Evolutionary conservation across 805 yeast genomes (phyloP).

Genomic region (Monosporozyma solicola): DNA sequence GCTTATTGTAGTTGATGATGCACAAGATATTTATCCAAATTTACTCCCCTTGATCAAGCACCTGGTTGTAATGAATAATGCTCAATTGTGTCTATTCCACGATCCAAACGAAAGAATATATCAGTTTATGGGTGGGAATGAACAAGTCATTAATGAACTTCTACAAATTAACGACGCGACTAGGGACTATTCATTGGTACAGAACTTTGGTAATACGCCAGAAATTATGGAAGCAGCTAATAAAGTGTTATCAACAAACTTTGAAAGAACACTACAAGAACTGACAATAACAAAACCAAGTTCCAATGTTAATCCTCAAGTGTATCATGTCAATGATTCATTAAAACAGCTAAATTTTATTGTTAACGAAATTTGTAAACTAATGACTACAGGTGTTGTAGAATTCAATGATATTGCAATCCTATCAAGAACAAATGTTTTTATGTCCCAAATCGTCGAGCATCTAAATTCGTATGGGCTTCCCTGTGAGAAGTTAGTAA

Average conservation of each 20-base stretch:
- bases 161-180: slow-evolving; percentile 4
- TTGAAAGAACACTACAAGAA: no score
- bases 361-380: slow-evolving; percentile 15
- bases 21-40: slow-evolving; percentile 56
- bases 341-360: slow-evolving; percentile 19
- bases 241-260: neutral
- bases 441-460: slow-evolving; percentile 34
- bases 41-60: slow-evolving; percentile 38
- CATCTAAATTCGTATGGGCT: slow-evolving; percentile 36
- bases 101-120: slow-evolving; percentile 66
- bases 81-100: slow-evolving; percentile 58
- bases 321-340: slow-evolving; percentile 8
- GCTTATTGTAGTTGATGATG: slow-evolving; percentile 57
- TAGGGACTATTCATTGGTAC: neutral
- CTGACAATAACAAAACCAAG: slow-evolving; percentile 7
- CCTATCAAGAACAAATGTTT: slow-evolving; percentile 44
- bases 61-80: slow-evolving; percentile 27
- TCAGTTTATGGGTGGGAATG: slow-evolving; percentile 50
- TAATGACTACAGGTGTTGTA: slow-evolving; percentile 14
- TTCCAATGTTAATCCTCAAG: slow-evolving; percentile 12
- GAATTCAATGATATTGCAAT: slow-evolving; percentile 40
- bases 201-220: slow-evolving; percentile 53
- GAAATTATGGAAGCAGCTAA: slow-evolving; percentile 35
- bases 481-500: slow-evolving; percentile 35
- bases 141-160: slow-evolving; percentile 22